phyloP scores from a whole-genome alignment of 2,329 filamentous ascomycete genomes.

The Pestalotiopsis sp. region DNA sequence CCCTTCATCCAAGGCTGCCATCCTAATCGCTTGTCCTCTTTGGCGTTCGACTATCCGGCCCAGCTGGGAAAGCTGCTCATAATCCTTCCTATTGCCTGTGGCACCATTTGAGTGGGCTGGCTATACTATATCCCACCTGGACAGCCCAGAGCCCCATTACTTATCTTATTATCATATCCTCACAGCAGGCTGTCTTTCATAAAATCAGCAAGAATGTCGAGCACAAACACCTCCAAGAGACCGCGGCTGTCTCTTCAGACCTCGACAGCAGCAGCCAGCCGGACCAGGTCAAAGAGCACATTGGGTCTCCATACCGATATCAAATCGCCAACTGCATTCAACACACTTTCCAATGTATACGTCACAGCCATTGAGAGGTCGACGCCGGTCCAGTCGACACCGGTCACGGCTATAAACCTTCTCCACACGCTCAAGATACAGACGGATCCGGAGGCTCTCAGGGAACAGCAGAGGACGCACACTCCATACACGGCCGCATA shows the following conservation, averaged over 20 bases:
- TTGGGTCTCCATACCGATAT: constrained; percentile 50
- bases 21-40: constrained; percentile 16
- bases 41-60: constrained; percentile 18
- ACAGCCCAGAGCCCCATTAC: neutral
- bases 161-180: neutral
- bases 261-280: constrained; percentile 43
- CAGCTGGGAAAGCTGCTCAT: constrained; percentile 24
- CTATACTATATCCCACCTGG: constrained; percentile 10
- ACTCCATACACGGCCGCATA: constrained; percentile 49
- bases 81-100: constrained; percentile 24
- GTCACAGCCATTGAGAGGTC: constrained; percentile 63
- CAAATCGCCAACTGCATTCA: constrained; percentile 64
- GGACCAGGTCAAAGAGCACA: constrained; percentile 39
- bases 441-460: constrained; percentile 33
- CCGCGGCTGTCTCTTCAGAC: constrained; percentile 61
- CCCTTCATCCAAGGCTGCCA: constrained; percentile 17
- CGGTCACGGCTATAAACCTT: constrained; percentile 52
- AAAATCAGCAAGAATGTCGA: constrained; percentile 36
- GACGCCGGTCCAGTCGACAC: constrained; percentile 48
- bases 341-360: constrained; percentile 68
- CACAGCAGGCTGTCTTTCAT: neutral
- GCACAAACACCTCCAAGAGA: constrained; percentile 41
- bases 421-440: constrained; percentile 38
- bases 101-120: constrained; percentile 19
- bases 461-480: constrained; percentile 35